Base-by-base conservation (phyloP, 2,329 filamentous ascomycete species). In the Diaporthe sp. region DNA sequence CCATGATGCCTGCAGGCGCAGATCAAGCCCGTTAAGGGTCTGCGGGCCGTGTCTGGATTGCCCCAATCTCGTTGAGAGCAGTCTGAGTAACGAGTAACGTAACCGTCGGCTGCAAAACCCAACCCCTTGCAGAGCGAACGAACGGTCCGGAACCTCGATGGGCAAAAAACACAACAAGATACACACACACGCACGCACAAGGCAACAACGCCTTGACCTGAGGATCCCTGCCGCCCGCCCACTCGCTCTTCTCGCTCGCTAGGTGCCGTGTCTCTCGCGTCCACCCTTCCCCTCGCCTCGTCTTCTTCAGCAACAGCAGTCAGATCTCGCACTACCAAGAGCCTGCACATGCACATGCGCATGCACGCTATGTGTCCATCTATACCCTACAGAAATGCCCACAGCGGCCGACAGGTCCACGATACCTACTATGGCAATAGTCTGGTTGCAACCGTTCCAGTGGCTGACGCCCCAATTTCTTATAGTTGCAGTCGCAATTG, bases 91-190 rank as follows among this genome's bases (percentile, higher is more conserved):
- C 64, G 47, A 30, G 68, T 40, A 61, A 52, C 64, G 45, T 61
- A 40, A 42, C 69, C 57, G 70, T 50, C 57, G 47, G 57, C 28
- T 64, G n/a, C n/a, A n/a, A n/a, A n/a, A n/a, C n/a, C 54, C 25
- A n/a, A 35, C 25, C 57, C 45, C 70, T 38, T 47, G 70, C 70
- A 64, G 58, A n/a, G n/a, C n/a, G n/a, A n/a, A n/a, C n/a, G n/a
- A 45, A 72, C 57, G 70, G 70, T 61, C 57, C 57, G 57, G 60
- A 58, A 42, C 25, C 54, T 58, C 10, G n/a, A 25, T 38, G n/a
- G 30, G 54, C 54, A 57, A 38, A 38, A 38, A 38, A 38, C 35
- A 38, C 35, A 38, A 38, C 5, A 57, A 8, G 35, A 33, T 30
- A 35, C 3, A 57, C 17, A n/a, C n/a, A n/a, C n/a, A n/a, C n/a